Percentiles rank a stretch among this genome's conserved stretches.
These are phyloP conservation scores for Pseudogymnoascus sp. DNA, from an alignment of 2,329 filamentous ascomycete genomes.

Conservation along the genomic window DNA sequence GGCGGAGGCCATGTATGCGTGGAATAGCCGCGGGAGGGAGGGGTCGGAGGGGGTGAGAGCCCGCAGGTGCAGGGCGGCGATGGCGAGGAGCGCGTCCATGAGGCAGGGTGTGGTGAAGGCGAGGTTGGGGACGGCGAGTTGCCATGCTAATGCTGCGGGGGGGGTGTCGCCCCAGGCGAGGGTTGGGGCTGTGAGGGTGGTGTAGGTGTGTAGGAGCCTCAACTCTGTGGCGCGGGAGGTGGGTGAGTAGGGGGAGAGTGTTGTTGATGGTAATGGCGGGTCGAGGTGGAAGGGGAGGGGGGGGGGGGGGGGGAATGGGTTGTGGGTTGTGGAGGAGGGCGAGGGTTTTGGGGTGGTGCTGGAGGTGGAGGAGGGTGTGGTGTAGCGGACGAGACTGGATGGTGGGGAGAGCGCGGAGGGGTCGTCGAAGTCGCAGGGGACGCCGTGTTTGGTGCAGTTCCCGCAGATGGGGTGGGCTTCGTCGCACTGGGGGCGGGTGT, in stretches of 20 bases:
- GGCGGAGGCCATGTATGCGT: constrained; percentile 56
- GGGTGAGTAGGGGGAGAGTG: constrained; percentile 13
- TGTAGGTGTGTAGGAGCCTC: constrained; percentile 56
- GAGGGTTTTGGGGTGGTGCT: constrained; percentile 16
- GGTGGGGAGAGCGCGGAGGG: constrained; percentile 15
- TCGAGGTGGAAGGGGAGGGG: background rate
- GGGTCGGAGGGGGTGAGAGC: constrained; percentile 48
- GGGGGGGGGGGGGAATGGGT: background rate
- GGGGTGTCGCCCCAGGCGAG: constrained; percentile 43
- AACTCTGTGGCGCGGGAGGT: constrained; percentile 40
- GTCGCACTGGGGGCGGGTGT: constrained; percentile 42
- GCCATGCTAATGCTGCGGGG: constrained; percentile 48
- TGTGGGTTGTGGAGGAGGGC: background rate
- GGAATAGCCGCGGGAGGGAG: constrained; percentile 53
- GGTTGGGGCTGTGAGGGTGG: constrained; percentile 50
- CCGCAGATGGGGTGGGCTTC: constrained; percentile 57
- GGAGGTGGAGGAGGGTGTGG: background rate
- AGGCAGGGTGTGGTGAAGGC: constrained; percentile 53
- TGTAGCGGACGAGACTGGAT: background rate
- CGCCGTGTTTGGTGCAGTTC: constrained; percentile 59
- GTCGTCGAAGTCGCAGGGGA: constrained; percentile 55
- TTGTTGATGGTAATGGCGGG: background rate
- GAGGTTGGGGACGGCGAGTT: constrained; percentile 48
- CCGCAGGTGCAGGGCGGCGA: constrained; percentile 54
- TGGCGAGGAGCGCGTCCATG: constrained; percentile 54